These are phyloP conservation scores for Gyrodon lividus DNA, from an alignment of 768 basidiomycete species.

Conservation along the genomic window DNA sequence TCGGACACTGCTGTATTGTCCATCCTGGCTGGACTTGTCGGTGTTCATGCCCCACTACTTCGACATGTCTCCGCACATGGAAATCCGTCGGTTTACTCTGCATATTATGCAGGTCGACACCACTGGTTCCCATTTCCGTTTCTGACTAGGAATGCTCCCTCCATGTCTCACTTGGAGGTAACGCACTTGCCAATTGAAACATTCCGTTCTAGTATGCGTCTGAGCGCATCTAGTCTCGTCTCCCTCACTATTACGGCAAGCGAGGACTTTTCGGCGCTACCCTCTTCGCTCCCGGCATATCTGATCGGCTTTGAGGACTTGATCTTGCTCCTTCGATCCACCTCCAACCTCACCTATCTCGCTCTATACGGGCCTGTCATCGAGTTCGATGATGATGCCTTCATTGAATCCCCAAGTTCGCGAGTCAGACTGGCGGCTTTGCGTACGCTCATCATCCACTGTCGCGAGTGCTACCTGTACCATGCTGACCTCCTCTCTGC, in stretches of 20 bases:
- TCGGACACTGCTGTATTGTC: constrained; percentile 12
- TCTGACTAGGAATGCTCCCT: constrained; percentile 9
- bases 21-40: constrained; percentile 1
- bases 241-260: constrained; percentile 13
- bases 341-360: constrained; percentile 7
- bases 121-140: constrained; percentile 7
- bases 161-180: constrained; percentile 11
- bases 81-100: background rate
- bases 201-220: background rate
- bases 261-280: constrained; percentile 5
- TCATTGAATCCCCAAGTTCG: background rate
- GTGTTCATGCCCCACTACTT: constrained; percentile 4
- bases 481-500: constrained; percentile 12
- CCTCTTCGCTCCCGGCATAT: constrained; percentile 13
- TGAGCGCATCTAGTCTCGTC: constrained; percentile 5
- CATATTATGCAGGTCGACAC: constrained; percentile 8
- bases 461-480: constrained; percentile 13
- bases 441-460: constrained; percentile 17
- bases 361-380: constrained; percentile 17
- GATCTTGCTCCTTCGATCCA: constrained; percentile 11
- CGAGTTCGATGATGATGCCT: constrained; percentile 11
- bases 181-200: constrained; percentile 19
- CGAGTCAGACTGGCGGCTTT: constrained; percentile 6
- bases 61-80: constrained; percentile 14
- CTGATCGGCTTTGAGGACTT: constrained; percentile 15